Evolutionary conservation across 768 basidiomycete genomes (phyloP).

Genomic region (Mycena belliarum): DNA sequence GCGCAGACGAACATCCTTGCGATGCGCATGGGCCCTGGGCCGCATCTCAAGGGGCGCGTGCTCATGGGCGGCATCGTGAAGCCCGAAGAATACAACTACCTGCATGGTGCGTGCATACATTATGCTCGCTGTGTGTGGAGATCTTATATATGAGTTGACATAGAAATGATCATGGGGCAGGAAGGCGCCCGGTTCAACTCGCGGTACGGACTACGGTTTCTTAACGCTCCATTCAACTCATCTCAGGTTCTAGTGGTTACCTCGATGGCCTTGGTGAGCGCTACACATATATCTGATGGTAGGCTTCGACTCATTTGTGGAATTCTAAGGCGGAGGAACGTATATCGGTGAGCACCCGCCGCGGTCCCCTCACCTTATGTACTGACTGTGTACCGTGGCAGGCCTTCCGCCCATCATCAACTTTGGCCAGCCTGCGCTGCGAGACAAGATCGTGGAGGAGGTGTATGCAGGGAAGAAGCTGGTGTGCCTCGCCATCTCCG

Average conservation of each 20-base stretch:
- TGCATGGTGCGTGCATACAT: too few relatives aligned
- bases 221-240: constrained; percentile 28
- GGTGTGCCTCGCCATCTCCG: constrained; percentile 76
- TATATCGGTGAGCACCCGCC: constrained; percentile 27
- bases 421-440: constrained; percentile 67
- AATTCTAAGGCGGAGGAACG: constrained; percentile 39
- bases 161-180: constrained; percentile 43
- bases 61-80: constrained; percentile 75
- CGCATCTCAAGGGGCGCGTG: constrained; percentile 75
- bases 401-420: constrained; percentile 74
- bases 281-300: background rate
- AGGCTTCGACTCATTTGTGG: background rate
- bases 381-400: background rate
- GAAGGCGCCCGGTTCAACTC: constrained; percentile 68
- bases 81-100: too few relatives aligned
- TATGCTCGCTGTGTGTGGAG: too few relatives aligned
- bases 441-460: constrained; percentile 60
- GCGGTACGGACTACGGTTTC: background rate
- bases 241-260: constrained; percentile 50
- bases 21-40: constrained; percentile 87
- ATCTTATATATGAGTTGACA: too few relatives aligned
- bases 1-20: constrained; percentile 53
- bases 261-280: constrained; percentile 72
- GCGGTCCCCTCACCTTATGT: background rate
- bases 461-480: constrained; percentile 63